Evolutionary conservation across 106 monocot species (phyloP).

Genomic region (Acorus calamus): DNA sequence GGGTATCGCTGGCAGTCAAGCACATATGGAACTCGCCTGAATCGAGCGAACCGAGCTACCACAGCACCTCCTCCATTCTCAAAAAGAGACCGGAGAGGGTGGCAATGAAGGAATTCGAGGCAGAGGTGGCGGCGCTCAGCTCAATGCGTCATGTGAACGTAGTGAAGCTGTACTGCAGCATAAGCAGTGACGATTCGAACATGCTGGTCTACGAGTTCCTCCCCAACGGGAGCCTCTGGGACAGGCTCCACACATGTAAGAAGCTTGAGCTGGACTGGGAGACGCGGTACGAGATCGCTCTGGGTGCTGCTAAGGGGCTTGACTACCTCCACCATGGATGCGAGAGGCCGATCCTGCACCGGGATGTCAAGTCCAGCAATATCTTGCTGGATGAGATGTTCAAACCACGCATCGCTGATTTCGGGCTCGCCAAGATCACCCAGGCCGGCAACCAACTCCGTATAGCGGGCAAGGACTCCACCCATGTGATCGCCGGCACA

Average conservation of each 20-base stretch:
- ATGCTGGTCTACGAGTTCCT: constrained; percentile 81
- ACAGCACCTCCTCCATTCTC: constrained; percentile 22
- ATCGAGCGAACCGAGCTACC: neutral
- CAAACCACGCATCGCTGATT: constrained; percentile 78
- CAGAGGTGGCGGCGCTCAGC: constrained; percentile 70
- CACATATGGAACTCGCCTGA: constrained; percentile 28
- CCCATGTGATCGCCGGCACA: constrained; percentile 49
- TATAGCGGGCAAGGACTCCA: neutral
- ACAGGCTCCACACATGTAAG: constrained; percentile 43
- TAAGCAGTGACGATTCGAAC: constrained; percentile 66
- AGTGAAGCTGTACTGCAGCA: constrained; percentile 87
- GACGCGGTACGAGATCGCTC: constrained; percentile 49
- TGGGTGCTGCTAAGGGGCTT: constrained; percentile 58
- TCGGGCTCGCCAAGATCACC: constrained; percentile 75
- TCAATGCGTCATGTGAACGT: constrained; percentile 80
- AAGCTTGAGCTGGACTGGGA: constrained; percentile 31
- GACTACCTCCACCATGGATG: constrained; percentile 87
- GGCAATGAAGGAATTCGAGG: constrained; percentile 41
- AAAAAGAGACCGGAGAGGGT: constrained; percentile 10
- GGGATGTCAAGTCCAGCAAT: constrained; percentile 87
- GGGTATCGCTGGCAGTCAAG: constrained; percentile 66
- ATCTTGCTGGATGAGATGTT: constrained; percentile 71
- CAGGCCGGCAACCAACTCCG: neutral
- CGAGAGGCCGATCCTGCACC: constrained; percentile 54
- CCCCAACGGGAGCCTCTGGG: constrained; percentile 81